phyloP scores from a whole-genome alignment of 202 grass and related monocot species.

The Zizania palustris region DNA sequence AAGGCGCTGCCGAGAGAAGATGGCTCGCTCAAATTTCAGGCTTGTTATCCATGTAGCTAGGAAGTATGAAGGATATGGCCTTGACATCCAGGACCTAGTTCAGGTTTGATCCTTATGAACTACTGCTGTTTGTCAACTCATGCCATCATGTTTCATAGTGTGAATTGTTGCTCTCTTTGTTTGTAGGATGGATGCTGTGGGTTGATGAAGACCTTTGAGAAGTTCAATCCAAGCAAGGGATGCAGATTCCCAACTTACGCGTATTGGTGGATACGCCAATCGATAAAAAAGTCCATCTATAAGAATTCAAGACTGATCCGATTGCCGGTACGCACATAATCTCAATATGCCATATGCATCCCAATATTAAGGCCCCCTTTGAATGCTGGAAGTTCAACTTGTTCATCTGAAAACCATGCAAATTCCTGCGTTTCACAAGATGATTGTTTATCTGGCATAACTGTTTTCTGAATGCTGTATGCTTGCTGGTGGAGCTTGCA shows the following conservation, averaged over 20 bases:
- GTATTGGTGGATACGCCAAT: slow-evolving; percentile 90
- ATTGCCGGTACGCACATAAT: slow-evolving; percentile 61
- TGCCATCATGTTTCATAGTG: slow-evolving; percentile 18
- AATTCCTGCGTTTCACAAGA: too few species aligned
- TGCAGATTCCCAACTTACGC: slow-evolving; percentile 85
- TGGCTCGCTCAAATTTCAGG: slow-evolving; percentile 83
- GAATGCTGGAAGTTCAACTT: too few species aligned
- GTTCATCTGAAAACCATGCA: too few species aligned
- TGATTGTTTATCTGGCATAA: not conserved
- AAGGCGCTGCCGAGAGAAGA: slow-evolving; percentile 77
- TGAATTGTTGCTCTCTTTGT: slow-evolving; percentile 6
- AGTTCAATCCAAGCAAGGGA: slow-evolving; percentile 84
- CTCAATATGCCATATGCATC: not conserved
- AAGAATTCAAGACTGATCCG: slow-evolving; percentile 83
- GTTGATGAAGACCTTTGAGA: slow-evolving; percentile 90
- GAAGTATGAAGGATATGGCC: slow-evolving; percentile 75
- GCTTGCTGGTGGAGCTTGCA: slow-evolving; percentile 33
- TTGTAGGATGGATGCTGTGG: slow-evolving; percentile 86
- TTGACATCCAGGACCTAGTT: slow-evolving; percentile 81
- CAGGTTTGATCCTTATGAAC: slow-evolving; percentile 56
- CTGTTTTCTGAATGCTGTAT: not conserved
- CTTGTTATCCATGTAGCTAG: slow-evolving; percentile 90
- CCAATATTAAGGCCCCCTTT: not conserved
- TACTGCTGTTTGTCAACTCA: not conserved
- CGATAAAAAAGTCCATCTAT: slow-evolving; percentile 81